These are phyloP conservation scores for Phaseolus lunatus DNA, from an alignment of 306 rosid species.

Conservation along the genomic window DNA sequence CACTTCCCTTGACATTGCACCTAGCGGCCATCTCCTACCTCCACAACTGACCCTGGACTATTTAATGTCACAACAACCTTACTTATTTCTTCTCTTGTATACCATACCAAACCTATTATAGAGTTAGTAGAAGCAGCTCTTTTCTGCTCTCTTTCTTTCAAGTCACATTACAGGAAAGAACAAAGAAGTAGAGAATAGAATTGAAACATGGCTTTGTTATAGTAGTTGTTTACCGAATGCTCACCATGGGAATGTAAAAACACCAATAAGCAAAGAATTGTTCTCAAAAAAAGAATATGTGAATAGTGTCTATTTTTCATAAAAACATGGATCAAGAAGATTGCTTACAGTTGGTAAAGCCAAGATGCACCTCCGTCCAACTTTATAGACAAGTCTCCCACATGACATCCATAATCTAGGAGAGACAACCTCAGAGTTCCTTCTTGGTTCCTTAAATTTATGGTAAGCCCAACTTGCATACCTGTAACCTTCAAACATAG, in stretches of 20 bases:
- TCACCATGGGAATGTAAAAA: background rate
- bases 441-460: conserved; percentile 65
- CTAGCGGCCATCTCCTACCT: too few species aligned
- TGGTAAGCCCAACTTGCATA: conserved; percentile 69
- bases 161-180: conserved; percentile 18
- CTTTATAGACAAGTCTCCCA: conserved; percentile 65
- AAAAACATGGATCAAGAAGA: conserved; percentile 43
- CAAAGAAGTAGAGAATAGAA: background rate
- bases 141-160: background rate
- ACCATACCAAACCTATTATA: background rate
- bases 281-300: conserved; percentile 7
- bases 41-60: too few species aligned
- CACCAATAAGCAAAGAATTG: conserved; percentile 8
- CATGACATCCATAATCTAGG: conserved; percentile 73
- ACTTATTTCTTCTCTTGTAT: too few species aligned
- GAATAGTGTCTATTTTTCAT: conserved; percentile 27
- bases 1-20: too few species aligned
- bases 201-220: background rate
- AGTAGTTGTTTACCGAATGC: background rate
- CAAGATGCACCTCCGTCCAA: conserved; percentile 88
- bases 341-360: conserved; percentile 86
- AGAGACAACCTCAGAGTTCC: conserved; percentile 69
- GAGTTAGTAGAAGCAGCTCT: background rate
- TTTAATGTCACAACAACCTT: too few species aligned
- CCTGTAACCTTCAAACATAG: conserved; percentile 72